Evolutionary conservation across 345 rosid genomes (phyloP), one percentile per base, ranked within the genome.

Genomic region (Adansonia digitata): DNA sequence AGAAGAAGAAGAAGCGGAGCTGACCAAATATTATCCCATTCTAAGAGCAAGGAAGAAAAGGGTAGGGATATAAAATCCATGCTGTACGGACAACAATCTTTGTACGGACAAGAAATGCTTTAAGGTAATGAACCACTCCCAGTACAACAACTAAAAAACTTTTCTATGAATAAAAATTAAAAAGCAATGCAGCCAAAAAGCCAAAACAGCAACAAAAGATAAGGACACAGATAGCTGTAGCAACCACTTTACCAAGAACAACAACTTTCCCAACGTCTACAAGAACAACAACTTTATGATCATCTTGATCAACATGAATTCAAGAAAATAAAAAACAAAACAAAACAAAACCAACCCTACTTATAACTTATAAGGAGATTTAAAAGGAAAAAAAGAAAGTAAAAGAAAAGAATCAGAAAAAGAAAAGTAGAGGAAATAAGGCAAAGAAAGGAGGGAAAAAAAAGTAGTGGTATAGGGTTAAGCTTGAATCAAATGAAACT

Each of bases 271-370:
- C 59, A 22, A 53, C 59, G 20, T 53, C 59, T 53, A 22, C 59
- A 53, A 53, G 59, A 53, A 20, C 29, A 53, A 65, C n/a, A 40
- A 22, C 71, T 39, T 43, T 57, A 65, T 53, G 71, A 60, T 77
- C 63, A 80, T 59, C 66, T 20, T n/a, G 29, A 70, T n/a, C n/a
- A 72, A 75, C 88, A 82, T 79, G 80, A 80, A 85, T 55, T 72
- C 22, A n/a, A n/a, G n/a, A n/a, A n/a, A n/a, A 65, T n/a, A 49
- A 74, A 34, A 74, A 61, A 69, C n/a, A 75, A 69, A 72, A 66
- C 53, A 73, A 56, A 67, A 29, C n/a, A n/a, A n/a, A n/a, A n/a
- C n/a, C n/a, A n/a, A n/a, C n/a, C 74, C 73, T 75, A 53, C 22
- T 17, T 14, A 60, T 15, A 61, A 31, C 10, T 2, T 9, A 29